These are phyloP conservation scores for Mycena maculata DNA, from an alignment of 768 basidiomycete species.

Conservation along the genomic window DNA sequence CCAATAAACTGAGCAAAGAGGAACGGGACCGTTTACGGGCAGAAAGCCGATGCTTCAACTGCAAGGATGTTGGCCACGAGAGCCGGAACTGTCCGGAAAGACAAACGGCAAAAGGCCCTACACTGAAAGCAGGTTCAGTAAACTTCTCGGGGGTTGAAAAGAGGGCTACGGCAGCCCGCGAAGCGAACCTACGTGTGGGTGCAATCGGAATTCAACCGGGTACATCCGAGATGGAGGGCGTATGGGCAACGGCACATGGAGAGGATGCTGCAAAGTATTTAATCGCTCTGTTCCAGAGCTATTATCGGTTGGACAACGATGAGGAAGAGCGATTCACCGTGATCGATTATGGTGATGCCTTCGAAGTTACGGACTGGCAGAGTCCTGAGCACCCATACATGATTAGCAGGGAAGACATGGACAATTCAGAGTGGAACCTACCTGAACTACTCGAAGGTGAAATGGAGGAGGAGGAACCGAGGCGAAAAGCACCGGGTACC, in stretches of 20 bases:
- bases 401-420: not conserved
- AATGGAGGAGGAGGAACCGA: not conserved
- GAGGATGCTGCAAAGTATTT: conserved; percentile 12
- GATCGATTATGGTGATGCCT: conserved; percentile 13
- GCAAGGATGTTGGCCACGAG: too few relatives aligned
- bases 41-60: too few relatives aligned
- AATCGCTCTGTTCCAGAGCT: not conserved
- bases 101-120: conserved; percentile 33
- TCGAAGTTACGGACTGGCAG: conserved; percentile 23
- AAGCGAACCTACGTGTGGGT: conserved; percentile 1
- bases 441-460: not conserved
- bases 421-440: not conserved
- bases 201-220: not conserved
- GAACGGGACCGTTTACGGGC: too few relatives aligned
- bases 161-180: not conserved
- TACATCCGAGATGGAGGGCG: conserved; percentile 12
- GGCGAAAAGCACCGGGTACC: too few relatives aligned
- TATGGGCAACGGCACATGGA: not conserved
- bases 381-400: not conserved
- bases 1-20: too few relatives aligned
- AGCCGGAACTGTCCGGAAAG: too few relatives aligned
- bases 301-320: not conserved
- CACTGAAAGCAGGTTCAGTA: conserved; percentile 10
- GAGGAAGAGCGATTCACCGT: conserved; percentile 15
- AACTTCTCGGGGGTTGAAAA: not conserved